These are phyloP conservation scores for Toxicodendron radicans DNA, from an alignment of 345 rosid species.

Conservation along the genomic window DNA sequence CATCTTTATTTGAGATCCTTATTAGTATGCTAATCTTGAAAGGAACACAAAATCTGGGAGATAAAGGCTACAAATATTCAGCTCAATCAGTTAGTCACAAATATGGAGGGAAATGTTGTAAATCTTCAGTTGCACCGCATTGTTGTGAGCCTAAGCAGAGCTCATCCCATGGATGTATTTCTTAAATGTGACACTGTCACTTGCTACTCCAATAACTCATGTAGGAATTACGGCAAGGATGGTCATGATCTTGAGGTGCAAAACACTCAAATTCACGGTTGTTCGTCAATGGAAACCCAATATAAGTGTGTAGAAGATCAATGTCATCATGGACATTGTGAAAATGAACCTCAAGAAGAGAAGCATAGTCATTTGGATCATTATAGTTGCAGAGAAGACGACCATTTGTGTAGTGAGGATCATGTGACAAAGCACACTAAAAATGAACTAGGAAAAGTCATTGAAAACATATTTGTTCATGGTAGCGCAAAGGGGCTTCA, in stretches of 20 bases:
- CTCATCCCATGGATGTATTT: too few relatives aligned
- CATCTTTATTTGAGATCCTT: conserved; percentile 74
- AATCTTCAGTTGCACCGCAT: conserved; percentile 15
- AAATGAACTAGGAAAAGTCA: neutral
- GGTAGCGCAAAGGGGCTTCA: neutral
- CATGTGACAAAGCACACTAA: neutral
- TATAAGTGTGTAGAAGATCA: neutral
- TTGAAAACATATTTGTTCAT: neutral
- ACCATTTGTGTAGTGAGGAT: neutral
- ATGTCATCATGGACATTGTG: too few relatives aligned
- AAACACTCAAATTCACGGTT: neutral
- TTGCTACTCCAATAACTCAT: neutral
- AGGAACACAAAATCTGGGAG: conserved; percentile 16
- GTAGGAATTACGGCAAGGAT: conserved; percentile 4
- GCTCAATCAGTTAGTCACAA: conserved; percentile 14
- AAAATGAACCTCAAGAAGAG: too few relatives aligned
- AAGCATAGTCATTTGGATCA: neutral
- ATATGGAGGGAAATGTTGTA: conserved; percentile 13
- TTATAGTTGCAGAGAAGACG: neutral
- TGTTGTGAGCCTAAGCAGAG: conserved; percentile 13
- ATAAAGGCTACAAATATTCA: conserved; percentile 26
- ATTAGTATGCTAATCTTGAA: conserved; percentile 77
- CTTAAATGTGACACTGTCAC: neutral
- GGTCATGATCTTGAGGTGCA: conserved; percentile 10
- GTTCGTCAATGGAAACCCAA: neutral